Evolutionary conservation across 2,329 filamentous ascomycete genomes (phyloP), one percentile per base, ranked within the genome.

Genomic region (Tolypocladium paradoxum): DNA sequence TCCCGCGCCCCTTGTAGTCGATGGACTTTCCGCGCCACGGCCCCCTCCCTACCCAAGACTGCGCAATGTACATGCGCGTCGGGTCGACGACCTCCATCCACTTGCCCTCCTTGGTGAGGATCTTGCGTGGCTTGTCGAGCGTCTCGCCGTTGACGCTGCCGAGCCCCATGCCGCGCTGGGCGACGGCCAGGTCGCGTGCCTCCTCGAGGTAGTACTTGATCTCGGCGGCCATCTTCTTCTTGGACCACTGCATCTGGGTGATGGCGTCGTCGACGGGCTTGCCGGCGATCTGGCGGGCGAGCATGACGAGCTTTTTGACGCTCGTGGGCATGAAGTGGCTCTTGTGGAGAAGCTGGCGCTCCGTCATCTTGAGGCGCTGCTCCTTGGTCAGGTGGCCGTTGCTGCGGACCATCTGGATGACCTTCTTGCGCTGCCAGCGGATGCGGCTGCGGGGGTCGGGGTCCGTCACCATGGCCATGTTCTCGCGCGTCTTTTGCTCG

Each of bases 211-310:
- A 88, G 64, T 83, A 84, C 60, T 81, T 75, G 31, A 97, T 82
- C 64, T 96, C 90, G 60, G 81, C 76, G 7, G 92, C 88, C 58
- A 87, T 87, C 74, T 90, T 92, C 81, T 99, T 99, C 76, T 90
- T 89, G 69, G 86, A 92, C 74, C 92, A 97, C 53, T 85, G 82
- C 89, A 99, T 96, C 76, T 99, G 93, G 52, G 88, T 73, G 60
- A 97, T 88, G 16, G 93, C 93, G 36, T 99, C 91, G 54, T 95
- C 90, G 56, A 99, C 77, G n/a, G 85, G 85, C 79, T 96, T 97
- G 60, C 93, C 93, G 2, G 84, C 79, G 64, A 99, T 93, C 73
- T 97, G 93, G 53, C 87, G 83, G 27, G 92, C 85, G 49, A 99
- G 74, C 62, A 88, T 85, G 51, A 86, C 84, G 53, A 99, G 78